These are phyloP conservation scores for Beauveria sp. DNA, from an alignment of 2,329 filamentous ascomycete species.

Conservation along the genomic window DNA sequence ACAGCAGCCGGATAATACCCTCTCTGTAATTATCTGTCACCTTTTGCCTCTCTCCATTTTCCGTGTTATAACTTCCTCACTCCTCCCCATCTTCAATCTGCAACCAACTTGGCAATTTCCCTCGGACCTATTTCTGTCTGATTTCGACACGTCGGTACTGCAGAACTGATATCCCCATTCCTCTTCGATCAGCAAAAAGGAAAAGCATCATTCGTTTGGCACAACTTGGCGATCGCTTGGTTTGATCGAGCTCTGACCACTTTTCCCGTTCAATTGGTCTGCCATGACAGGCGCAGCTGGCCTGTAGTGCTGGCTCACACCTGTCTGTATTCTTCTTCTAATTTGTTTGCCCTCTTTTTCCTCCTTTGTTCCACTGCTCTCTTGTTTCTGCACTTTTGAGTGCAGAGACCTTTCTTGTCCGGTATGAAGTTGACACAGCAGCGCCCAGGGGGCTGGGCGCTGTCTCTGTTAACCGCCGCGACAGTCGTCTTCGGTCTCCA, in stretches of 20 bases:
- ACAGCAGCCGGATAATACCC: not conserved
- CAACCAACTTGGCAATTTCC: not conserved
- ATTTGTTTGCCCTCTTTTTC: not conserved
- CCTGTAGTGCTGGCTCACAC: not conserved
- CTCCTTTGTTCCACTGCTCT: not conserved
- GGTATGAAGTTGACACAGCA: not conserved
- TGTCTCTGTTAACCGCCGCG: not conserved
- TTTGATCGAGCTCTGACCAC: not conserved
- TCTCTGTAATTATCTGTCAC: not conserved
- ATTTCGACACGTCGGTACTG: not conserved
- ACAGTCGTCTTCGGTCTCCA: constrained; percentile 27
- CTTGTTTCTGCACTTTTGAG: not conserved
- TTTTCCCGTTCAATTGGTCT: not conserved
- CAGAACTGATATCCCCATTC: not conserved
- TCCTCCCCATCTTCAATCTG: not conserved
- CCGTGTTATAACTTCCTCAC: not conserved
- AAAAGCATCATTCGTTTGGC: not conserved
- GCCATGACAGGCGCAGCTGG: not conserved
- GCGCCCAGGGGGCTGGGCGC: not conserved
- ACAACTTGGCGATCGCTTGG: not conserved
- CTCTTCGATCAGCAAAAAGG: not conserved
- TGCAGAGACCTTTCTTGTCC: not conserved
- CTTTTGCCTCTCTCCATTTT: not conserved
- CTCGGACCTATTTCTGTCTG: not conserved
- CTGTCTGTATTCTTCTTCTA: not conserved